Percentiles rank a stretch among this genome's conserved stretches.
Evolutionary conservation across 2,329 filamentous ascomycete genomes (phyloP).

Genomic region (Chaetomium olivaceum): DNA sequence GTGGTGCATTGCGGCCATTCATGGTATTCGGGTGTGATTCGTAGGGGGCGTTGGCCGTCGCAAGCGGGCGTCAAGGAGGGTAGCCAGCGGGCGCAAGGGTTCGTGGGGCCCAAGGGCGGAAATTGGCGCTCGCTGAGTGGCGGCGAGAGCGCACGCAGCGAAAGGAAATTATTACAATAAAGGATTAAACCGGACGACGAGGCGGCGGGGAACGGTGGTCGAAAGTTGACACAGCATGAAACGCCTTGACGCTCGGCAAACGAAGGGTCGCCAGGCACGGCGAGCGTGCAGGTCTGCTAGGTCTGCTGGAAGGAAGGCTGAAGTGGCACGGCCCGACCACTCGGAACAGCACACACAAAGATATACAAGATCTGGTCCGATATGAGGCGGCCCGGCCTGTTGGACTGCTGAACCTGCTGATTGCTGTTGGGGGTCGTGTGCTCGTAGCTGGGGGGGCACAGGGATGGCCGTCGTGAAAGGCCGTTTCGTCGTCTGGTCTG

Average conservation of each 20-base stretch:
- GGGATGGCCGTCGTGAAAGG: background rate
- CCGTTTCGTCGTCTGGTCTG: constrained; percentile 10
- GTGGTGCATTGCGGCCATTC: constrained; percentile 72
- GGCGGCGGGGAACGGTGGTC: constrained; percentile 4
- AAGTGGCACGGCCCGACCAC: constrained; percentile 22
- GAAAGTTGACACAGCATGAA: constrained; percentile 27
- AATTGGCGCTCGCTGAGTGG: constrained; percentile 6
- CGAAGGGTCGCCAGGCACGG: constrained; percentile 13
- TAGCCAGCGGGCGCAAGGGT: constrained; percentile 7
- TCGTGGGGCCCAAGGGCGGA: constrained; percentile 15
- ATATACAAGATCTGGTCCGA: background rate
- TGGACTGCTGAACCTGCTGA: background rate
- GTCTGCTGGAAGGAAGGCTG: constrained; percentile 10
- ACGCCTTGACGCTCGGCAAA: constrained; percentile 24
- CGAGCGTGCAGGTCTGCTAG: constrained; percentile 7
- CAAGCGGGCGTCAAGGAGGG: constrained; percentile 19
- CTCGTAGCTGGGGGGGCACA: constrained; percentile 1
- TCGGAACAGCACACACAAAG: constrained; percentile 8
- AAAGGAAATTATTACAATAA: constrained; percentile 3
- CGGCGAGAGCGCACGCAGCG: background rate
- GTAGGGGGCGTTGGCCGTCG: constrained; percentile 31
- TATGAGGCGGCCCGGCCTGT: background rate
- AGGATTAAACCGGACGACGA: background rate
- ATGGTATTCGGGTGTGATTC: constrained; percentile 49
- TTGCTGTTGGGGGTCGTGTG: background rate